Percentiles rank a stretch among this genome's conserved stretches.
These are phyloP conservation scores for Chlorella sorokiniana DNA, from an alignment of 139 green algal species.

Conservation along the genomic window DNA sequence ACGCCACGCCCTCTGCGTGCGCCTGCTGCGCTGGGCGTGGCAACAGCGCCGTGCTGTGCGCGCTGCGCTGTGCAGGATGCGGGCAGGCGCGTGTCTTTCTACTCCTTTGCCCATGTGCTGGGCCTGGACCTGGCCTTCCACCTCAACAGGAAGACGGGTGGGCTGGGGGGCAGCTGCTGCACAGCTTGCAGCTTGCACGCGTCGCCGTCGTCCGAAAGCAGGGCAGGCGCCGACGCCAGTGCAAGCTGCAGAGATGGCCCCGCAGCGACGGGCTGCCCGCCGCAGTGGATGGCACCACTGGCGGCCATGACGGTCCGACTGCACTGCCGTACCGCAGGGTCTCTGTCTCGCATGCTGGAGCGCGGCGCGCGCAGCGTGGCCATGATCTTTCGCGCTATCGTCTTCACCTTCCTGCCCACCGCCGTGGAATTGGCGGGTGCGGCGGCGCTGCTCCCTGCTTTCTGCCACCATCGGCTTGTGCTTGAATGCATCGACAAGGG, in stretches of 20 bases:
- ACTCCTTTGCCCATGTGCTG: conserved; percentile 44
- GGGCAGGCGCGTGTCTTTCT: conserved; percentile 37
- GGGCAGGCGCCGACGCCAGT: too few relatives aligned
- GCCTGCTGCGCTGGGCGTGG: neutral
- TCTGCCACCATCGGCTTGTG: too few relatives aligned
- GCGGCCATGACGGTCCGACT: too few relatives aligned
- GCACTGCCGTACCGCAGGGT: conserved; percentile 43
- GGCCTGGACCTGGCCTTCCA: conserved; percentile 48
- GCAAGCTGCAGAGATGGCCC: too few relatives aligned
- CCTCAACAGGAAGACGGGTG: conserved; percentile 79
- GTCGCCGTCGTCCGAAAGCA: too few relatives aligned
- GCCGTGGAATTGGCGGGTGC: conserved; percentile 81
- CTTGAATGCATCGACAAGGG: neutral
- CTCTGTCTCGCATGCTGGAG: conserved; percentile 89
- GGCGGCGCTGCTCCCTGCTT: too few relatives aligned
- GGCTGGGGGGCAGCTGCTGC: neutral
- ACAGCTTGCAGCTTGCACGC: too few relatives aligned
- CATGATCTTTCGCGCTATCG: conserved; percentile 88
- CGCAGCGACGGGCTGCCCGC: too few relatives aligned
- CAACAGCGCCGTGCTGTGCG: neutral
- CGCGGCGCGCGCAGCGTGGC: conserved; percentile 85
- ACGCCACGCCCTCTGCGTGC: neutral
- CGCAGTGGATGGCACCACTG: too few relatives aligned
- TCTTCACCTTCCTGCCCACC: conserved; percentile 96
- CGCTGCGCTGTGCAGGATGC: conserved; percentile 29